Conservation (phyloP, 768 basidiomycete genomes). For the Rhizopogon vinicolor region DNA sequence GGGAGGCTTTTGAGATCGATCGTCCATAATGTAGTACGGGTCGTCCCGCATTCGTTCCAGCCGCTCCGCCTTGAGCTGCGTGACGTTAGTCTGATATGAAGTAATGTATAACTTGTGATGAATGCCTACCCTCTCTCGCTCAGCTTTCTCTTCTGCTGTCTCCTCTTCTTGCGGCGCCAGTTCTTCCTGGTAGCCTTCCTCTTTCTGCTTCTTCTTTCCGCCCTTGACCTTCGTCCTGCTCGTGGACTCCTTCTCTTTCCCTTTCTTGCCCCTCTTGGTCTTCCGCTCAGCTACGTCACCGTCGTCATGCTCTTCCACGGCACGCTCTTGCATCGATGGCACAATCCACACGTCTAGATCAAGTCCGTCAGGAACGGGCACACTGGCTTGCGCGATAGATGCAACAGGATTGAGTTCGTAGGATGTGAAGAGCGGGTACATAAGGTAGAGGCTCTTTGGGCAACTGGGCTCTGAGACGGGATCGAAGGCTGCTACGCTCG, state of each 20-base stretch:
- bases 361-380: slow-evolving; percentile 78
- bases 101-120: not conserved
- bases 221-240: slow-evolving; percentile 25
- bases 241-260: slow-evolving; percentile 39
- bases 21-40: slow-evolving; percentile 86
- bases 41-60: slow-evolving; percentile 77
- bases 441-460: slow-evolving; percentile 87
- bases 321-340: slow-evolving; percentile 41
- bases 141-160: slow-evolving; percentile 53
- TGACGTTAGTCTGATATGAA: slow-evolving; percentile 6
- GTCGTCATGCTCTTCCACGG: slow-evolving; percentile 23
- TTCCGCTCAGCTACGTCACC: slow-evolving; percentile 34
- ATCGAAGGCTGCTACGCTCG: slow-evolving; percentile 35
- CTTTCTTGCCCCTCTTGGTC: slow-evolving; percentile 39
- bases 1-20: slow-evolving; percentile 33
- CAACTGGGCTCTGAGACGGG: slow-evolving; percentile 46
- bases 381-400: slow-evolving; percentile 69
- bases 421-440: slow-evolving; percentile 69
- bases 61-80: slow-evolving; percentile 71
- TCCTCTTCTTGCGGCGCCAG: slow-evolving; percentile 40
- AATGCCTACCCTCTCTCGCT: slow-evolving; percentile 60
- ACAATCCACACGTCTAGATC: slow-evolving; percentile 87
- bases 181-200: slow-evolving; percentile 17
- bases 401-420: slow-evolving; percentile 89
- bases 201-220: slow-evolving; percentile 44